Evolutionary conservation across 1,284 basidiomycete species (phyloP).

Genomic region (Sporisorium sorghi): DNA sequence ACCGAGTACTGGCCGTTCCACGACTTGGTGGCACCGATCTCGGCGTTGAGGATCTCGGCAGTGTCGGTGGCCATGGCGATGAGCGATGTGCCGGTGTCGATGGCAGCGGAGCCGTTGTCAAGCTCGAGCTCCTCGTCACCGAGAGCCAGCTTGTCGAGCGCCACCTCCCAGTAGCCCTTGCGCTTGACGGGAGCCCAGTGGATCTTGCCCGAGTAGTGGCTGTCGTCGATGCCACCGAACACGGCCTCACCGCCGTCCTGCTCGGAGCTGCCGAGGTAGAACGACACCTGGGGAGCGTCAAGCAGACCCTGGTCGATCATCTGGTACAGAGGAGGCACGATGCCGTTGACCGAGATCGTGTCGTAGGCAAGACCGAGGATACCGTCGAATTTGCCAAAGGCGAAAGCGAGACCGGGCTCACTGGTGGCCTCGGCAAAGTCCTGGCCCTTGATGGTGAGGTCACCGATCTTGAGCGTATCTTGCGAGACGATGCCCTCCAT

Average conservation of each 20-base stretch:
- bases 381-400: conserved; percentile 89
- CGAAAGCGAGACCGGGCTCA: conserved; percentile 97
- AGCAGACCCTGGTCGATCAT: conserved; percentile 88
- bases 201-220: conserved; percentile 84
- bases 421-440: conserved; percentile 97
- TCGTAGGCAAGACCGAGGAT: conserved; percentile 95
- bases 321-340: conserved; percentile 93
- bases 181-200: conserved; percentile 90
- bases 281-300: conserved; percentile 89
- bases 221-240: conserved; percentile 89
- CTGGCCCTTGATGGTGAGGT: conserved; percentile 80
- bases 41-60: conserved; percentile 96
- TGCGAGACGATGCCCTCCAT: conserved; percentile 96
- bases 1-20: conserved; percentile 72
- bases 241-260: conserved; percentile 90
- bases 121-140: conserved; percentile 83
- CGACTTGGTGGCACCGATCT: conserved; percentile 72
- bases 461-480: conserved; percentile 85
- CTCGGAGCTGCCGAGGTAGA: conserved; percentile 89
- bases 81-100: conserved; percentile 83
- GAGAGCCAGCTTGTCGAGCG: conserved; percentile 70
- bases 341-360: conserved; percentile 94
- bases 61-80: conserved; percentile 93
- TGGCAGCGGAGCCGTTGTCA: conserved; percentile 83
- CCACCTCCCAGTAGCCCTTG: conserved; percentile 90